Evolutionary conservation across 2,329 filamentous ascomycete species (phyloP).

Genomic region (Curvularia sp.): DNA sequence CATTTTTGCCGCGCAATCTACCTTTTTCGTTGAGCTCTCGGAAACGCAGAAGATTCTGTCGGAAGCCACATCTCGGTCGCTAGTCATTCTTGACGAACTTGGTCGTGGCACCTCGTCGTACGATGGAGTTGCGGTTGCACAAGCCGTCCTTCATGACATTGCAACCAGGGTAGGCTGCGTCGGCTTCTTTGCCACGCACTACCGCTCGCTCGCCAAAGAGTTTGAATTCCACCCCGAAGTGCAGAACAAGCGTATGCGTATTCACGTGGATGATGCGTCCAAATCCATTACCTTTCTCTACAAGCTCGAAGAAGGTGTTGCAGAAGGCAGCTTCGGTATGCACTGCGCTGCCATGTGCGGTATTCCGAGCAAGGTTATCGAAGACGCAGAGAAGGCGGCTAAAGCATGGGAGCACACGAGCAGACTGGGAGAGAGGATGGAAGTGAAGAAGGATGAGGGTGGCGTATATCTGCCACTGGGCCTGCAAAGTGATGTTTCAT

Average conservation of each 20-base stretch:
- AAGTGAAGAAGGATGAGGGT: conserved; percentile 71
- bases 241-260: conserved; percentile 86
- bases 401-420: conserved; percentile 95
- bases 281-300: conserved; percentile 96
- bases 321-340: conserved; percentile 98
- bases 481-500: conserved; percentile 84
- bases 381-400: conserved; percentile 86
- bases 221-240: conserved; percentile 92
- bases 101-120: conserved; percentile 95
- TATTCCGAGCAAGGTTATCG: conserved; percentile 81
- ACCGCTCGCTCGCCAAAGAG: conserved; percentile 90
- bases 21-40: conserved; percentile 96
- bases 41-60: conserved; percentile 98
- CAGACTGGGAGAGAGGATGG: conserved; percentile 84
- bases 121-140: conserved; percentile 94
- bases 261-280: conserved; percentile 84
- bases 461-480: conserved; percentile 85
- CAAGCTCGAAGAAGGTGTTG: conserved; percentile 89
- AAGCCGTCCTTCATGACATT: conserved; percentile 95
- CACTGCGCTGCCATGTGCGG: conserved; percentile 99
- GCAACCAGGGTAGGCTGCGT: conserved; percentile 91
- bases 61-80: conserved; percentile 89
- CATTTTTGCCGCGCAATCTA: conserved; percentile 96
- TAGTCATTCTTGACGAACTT: conserved; percentile 96
- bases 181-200: conserved; percentile 97